Base-by-base conservation (phyloP, 352 stramenopile species). In the Peronospora destructor region DNA sequence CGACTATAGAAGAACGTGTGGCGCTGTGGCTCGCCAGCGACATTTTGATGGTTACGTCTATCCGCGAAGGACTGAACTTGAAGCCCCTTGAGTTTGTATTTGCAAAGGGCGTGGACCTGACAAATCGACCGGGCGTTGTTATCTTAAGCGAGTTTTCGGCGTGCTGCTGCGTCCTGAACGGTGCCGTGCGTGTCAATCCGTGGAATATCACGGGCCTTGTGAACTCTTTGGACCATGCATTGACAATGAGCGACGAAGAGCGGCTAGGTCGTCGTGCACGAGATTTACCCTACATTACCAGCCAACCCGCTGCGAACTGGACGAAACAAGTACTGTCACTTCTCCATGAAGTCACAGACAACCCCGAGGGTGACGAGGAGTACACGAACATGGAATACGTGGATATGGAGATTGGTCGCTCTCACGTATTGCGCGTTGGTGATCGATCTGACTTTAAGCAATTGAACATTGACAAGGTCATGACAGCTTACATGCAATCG, bases 61-160 rank as follows among this genome's bases (percentile, higher is more conserved):
- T 99, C 38, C 85, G 96, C 14, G 96, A 99, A 71, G 96, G 96
- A n/a, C 65, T 99, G 13, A 99, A 98, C 72, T 71, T 98, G 29
- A 91, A 95, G 56, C 96, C 96, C 3, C 73, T 99, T 35, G 96
- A 99, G 70, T 97, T 93, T 59, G 89, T 97, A 30, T 96, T 88
- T 63, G 72, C 81, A 14, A 90, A 94, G 49, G 69, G 73, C 46
- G 63, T 77, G 35, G 61, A 44, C 14, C 51, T 80, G 56, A 67
- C 71, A 44, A 66, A 65, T 57, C 66, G 67, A 6, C 81, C 95
- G 6, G 96, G 96, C 17, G 95, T 98, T 7, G 92, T 98, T 0
- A 94, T 99, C 40, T 49, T 96, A 21, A 98, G 89, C 16, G 96
- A 99, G 59, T 98, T 98, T 65, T 97, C 88, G 5, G 94, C 94